Evolutionary conservation across 1,284 basidiomycete species (phyloP).

Genomic region (Cronartium quercuum): DNA sequence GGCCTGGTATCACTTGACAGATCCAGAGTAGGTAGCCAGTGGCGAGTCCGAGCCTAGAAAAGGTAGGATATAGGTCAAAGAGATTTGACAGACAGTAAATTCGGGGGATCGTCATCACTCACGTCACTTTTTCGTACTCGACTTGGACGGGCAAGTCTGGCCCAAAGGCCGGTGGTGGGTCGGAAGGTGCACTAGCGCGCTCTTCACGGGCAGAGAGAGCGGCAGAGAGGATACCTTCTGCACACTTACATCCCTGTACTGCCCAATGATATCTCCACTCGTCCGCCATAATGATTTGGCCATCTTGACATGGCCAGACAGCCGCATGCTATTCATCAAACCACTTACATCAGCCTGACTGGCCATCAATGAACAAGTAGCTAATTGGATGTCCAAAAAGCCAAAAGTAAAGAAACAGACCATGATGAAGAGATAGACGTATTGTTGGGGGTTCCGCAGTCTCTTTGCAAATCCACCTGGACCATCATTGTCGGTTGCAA

Average conservation of each 20-base stretch:
- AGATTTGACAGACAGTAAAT: not conserved
- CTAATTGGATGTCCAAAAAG: not conserved
- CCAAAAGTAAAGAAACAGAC: not conserved
- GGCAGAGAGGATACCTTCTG: conserved; percentile 3
- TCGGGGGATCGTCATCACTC: not conserved
- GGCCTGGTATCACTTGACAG: conserved; percentile 7
- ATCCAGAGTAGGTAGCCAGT: conserved; percentile 17
- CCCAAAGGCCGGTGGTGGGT: not conserved
- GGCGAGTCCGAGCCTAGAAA: conserved; percentile 4
- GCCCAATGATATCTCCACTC: not conserved
- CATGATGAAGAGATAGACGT: conserved; percentile 13
- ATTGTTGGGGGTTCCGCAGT: conserved; percentile 7
- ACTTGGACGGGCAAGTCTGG: not conserved
- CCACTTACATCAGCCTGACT: not conserved
- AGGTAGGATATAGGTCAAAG: not conserved
- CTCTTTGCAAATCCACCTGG: not conserved
- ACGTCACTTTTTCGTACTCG: conserved; percentile 24
- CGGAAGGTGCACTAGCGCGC: not conserved
- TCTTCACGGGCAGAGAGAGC: conserved; percentile 1
- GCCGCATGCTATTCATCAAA: conserved; percentile 7
- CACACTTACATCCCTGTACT: conserved; percentile 1
- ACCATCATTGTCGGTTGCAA: not conserved
- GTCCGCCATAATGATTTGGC: not conserved
- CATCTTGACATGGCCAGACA: conserved; percentile 25
- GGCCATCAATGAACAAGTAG: not conserved